A percentile compares a stretch with the other conserved stretches of the same genome.
These are phyloP conservation scores for Hamigera avellanea DNA, from an alignment of 495 filamentous ascomycete species.

Conservation along the genomic window DNA sequence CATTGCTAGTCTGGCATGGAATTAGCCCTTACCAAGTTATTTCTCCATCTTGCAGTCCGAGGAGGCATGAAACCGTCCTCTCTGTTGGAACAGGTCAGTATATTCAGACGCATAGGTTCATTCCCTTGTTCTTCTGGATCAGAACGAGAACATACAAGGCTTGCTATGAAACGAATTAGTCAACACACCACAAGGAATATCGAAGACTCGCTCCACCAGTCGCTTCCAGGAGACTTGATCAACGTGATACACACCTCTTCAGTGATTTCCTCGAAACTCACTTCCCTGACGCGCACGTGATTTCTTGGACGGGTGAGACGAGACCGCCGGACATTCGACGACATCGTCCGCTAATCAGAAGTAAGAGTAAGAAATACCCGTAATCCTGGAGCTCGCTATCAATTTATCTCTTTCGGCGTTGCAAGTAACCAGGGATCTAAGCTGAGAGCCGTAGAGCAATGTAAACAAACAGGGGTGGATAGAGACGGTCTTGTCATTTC, in stretches of 20 bases:
- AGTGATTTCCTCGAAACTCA: constrained; percentile 25
- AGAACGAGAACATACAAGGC: constrained; percentile 7
- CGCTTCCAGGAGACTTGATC: too few species aligned
- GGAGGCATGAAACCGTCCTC: constrained; percentile 19
- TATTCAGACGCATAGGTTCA: neutral
- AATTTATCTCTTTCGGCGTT: too few species aligned
- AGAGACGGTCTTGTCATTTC: constrained; percentile 13
- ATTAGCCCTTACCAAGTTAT: constrained; percentile 38
- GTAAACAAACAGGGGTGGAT: neutral
- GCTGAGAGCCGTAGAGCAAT: neutral
- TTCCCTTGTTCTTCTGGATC: neutral
- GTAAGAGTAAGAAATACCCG: too few species aligned
- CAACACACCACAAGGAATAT: too few species aligned
- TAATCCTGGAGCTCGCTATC: too few species aligned
- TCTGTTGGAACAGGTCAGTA: constrained; percentile 8
- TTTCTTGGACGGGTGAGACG: constrained; percentile 5
- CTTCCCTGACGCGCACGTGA: constrained; percentile 14
- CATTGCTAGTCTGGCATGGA: neutral
- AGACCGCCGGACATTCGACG: constrained; percentile 5
- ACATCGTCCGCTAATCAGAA: too few species aligned
- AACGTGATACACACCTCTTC: constrained; percentile 18
- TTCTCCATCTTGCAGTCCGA: constrained; percentile 29
- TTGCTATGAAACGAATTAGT: too few species aligned
- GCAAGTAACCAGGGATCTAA: too few species aligned
- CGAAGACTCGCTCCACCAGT: too few species aligned